Base-by-base conservation (phyloP, 192 early-diverging fungal genomes). In the Coemansia sp. region DNA sequence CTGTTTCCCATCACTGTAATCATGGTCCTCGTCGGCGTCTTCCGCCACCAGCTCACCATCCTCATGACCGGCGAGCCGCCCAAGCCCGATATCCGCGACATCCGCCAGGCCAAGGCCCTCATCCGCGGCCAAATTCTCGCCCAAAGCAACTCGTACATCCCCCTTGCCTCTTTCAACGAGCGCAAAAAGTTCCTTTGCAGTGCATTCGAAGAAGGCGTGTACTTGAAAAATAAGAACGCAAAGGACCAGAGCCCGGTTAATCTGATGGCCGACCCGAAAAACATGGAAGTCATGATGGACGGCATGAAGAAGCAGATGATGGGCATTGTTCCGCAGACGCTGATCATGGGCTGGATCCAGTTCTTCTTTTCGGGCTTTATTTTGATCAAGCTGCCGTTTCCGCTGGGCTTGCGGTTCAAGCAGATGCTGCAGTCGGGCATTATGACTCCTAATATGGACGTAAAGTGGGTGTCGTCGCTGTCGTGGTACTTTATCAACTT, bases 401-500 rank as follows among this genome's bases (percentile, higher is more conserved):
- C 95, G 5, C 82, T 98, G 68, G 95, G 94, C 16, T 75, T 96
- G 58, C 90, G 96, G 9, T 98, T 98, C 87, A 98, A 98, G 84
- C 84, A 88, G 49, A 98, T 98, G 96, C 87, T 97, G 49, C 96
- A 98, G 84, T 88, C 91, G 45, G 96, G 95, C 54, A 91, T 98
- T 21, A 90, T 92, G 66, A 98, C 96, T 2, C 82, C 86, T 21
- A 93, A 97, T 74, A 96, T 98, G 94, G 96, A 98, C 73, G 95
- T 96, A 22, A 87, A 88, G 22, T 98, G 95, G 96, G 96, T 98
- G 3, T 96, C 94, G 14, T 94, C 93, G 7, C 78, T 98, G 22
- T 97, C 94, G 4, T 97, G 95, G 96, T 98, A 98, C 85, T 98
- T 98, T 77, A 75, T 98, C 29, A 97, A 96, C 73, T 75, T 98